Base-by-base conservation (phyloP, 2,329 filamentous ascomycete species). In the Arthrobotrys entomopaga region DNA sequence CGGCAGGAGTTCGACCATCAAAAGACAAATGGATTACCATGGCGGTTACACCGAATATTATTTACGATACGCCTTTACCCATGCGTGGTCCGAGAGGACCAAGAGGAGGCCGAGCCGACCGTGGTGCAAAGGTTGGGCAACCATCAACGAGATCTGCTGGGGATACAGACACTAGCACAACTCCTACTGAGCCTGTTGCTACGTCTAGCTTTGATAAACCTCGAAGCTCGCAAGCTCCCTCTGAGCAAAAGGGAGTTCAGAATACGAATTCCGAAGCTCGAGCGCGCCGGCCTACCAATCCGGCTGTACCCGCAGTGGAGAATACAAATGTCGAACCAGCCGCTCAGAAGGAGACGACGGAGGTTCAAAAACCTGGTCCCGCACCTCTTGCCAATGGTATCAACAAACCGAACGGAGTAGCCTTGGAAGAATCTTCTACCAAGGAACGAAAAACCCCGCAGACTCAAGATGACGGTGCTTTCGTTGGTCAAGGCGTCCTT, bases 11-110 rank as follows among this genome's bases (percentile, higher is more conserved):
- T 13, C 84, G 87, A 75, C 64, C 64, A 54, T 84, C 86, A 66
- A 96, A 96, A 84, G 88, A 91, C 79, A 91, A 93, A 79, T 98
- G 95, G 94, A 89, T 91, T 70, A 86, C 89, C 0, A 87, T 97
- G 67, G 88, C 90, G 38, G 94, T 93, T 79, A 92, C 91, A 11
- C 94, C 93, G 7, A 90, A 88, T 13, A 92, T 95, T 56, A 89
- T 89, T 69, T 98, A 96, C 82, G 90, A 92, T 80, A 97, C 95
- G 0, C 92, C 91, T 26, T 81, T 97, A 46, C 88, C 89, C n/a
- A 81, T 78, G 34, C 80, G 81, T 48, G 79, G 42, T 42, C 75
- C 80, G 24, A 80, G 82, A 75, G 82, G 84, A 58, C 83, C 86
- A 66, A 83, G 86, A 78, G 86, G 86, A 61, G 85, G 87, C 74